Base-by-base conservation (phyloP, 169 alveolate species). In the Plasmodium coatneyi region DNA sequence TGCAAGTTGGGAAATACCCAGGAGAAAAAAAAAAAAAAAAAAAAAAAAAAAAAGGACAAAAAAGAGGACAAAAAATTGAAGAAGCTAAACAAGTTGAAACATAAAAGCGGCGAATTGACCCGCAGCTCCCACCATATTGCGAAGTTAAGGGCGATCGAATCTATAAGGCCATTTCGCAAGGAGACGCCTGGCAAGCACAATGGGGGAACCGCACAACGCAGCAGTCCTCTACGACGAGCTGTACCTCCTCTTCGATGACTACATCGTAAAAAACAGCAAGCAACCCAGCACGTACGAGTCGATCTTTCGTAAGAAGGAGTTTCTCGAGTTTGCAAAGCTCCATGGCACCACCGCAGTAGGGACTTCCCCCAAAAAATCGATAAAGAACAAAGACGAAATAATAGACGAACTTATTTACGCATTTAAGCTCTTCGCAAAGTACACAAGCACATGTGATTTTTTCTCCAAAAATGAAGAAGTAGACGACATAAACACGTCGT, bases 391-490 rank as follows among this genome's bases (percentile, higher is more conserved):
- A n/a, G 92, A 84, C 39, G 92, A 84, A 71, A 71, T 84, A 12
- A 84, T 84, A 41, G 92, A 84, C 25, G 84, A 84, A 30, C 56
- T 84, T 10, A 71, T 84, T 12, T 84, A 71, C 54, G 92, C 92
- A 32, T 84, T 84, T 72, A 84, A 84, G 22, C 3, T 30, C 3
- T 25, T 84, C 16, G 92, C 84, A 28, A 71, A 71, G 54, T 84
- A 84, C 78, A 72, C 54, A 10, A 84, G 39, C 9, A 30, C 36
- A 4, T 14, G 84, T 71, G 92, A 84, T 46, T 30, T 84, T 32
- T 84, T 84, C 76, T 84, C 92, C 3, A 60, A 84, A 71, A 84
- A 84, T 39, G 92, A 84, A 60, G 92, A 84, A 28, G 72, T 72
- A 28, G 92, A 84, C 19, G 92, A 84, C 30, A 84, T 84, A n/a